Percentiles rank a stretch among this genome's conserved stretches.
Conservation (phyloP, 176 grass and related monocot genomes). For the Alloteropsis semialata region DNA sequence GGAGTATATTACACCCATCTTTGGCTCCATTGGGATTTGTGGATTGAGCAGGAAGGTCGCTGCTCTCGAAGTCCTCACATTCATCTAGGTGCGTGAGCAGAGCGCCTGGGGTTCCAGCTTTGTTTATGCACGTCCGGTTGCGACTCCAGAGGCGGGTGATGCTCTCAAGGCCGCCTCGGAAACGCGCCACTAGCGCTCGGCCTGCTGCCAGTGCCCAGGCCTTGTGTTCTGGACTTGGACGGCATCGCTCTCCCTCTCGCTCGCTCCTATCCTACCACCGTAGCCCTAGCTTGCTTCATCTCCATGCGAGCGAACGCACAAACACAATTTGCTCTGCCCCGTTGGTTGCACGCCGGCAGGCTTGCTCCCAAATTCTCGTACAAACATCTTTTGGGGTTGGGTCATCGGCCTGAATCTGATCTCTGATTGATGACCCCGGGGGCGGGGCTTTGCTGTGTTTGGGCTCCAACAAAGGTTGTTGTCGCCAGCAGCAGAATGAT, state of each 20-base stretch:
- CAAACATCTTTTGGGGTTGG: background rate
- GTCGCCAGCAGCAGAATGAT: background rate
- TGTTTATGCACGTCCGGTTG: conserved; percentile 34
- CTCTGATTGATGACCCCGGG: too few species aligned
- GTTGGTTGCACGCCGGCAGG: background rate
- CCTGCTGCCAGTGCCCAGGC: background rate
- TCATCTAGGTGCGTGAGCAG: conserved; percentile 15
- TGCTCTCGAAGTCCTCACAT: conserved; percentile 23
- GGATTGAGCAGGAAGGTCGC: background rate
- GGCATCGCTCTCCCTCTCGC: too few species aligned
- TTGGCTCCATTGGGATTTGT: background rate
- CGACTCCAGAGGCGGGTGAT: conserved; percentile 12
- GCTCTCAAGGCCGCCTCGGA: conserved; percentile 28
- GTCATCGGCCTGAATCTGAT: background rate
- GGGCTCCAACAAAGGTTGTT: conserved; percentile 14
- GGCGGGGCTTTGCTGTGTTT: background rate
- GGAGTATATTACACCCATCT: too few species aligned
- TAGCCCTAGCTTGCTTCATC: background rate
- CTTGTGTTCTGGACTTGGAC: conserved; percentile 15
- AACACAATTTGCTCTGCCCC: background rate
- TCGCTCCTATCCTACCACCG: background rate
- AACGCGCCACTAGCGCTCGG: background rate
- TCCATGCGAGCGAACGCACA: background rate
- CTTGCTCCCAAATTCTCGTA: conserved; percentile 28
- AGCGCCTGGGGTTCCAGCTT: background rate